Base-by-base conservation (phyloP, 257 asterid species). In the Solanum sitiens region DNA sequence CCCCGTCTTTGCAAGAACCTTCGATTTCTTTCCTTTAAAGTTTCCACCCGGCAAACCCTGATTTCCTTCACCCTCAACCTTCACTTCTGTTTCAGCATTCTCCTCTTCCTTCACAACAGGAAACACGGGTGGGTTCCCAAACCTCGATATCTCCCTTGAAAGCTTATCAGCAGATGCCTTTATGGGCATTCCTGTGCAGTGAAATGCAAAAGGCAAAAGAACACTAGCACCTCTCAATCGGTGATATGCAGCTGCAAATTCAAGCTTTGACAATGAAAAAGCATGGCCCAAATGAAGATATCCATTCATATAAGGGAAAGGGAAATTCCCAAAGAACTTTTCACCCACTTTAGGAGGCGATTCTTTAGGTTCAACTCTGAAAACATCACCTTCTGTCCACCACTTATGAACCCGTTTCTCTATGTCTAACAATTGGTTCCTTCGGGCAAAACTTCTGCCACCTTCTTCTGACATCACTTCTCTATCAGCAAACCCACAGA, bases 101-200 rank as follows among this genome's bases (percentile, higher is more conserved):
- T 93, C 96, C 89, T 93, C 98, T 86, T 94, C 96, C 87, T 92
- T 87, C 50, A 84, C 92, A 77, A 87, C 90, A 14, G 99, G 97
- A 90, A 96, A 96, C 84, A 91, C 93, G 1, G 98, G 98, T 11
- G 99, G 99, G 88, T 93, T 90, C 39, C 99, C 99, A 89, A 92
- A 95, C 91, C 32, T 89, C 59, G 92, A 90, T n/a, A 93, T 91
- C 92, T 96, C 99, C 87, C 98, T 86, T 0, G 87, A 56, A 67
- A 96, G 98, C 92, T 95, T 96, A 88, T 97, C 98, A 7, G 98
- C 96, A 9, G 99, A 95, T 20, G 99, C 99, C 94, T 95, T 95
- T 72, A 95, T 97, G 44, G 98, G 99, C 99, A 97, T 97, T 73
- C 99, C 98, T 45, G 98, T 97, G 86, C 98, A 95, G 73, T 97